Percentiles rank a stretch among this genome's conserved stretches.
Conservation (phyloP, 2,329 filamentous ascomycete species). For the Fusarium bulbicola region DNA sequence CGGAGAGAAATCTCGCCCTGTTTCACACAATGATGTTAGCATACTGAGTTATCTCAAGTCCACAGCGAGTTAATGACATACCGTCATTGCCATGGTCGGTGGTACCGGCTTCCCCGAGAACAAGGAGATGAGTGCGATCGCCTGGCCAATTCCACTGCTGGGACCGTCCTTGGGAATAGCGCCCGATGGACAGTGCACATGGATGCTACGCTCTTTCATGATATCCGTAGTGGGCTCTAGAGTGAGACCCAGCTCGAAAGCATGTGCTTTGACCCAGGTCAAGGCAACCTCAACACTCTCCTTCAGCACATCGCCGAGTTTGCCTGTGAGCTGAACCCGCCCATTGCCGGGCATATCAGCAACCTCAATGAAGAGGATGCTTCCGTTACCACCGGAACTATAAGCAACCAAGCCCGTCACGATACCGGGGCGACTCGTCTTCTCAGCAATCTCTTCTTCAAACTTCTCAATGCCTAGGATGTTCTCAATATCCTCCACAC, state of each 20-base stretch:
- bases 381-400: constrained; percentile 89
- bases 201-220: constrained; percentile 93
- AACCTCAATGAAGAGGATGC: constrained; percentile 97
- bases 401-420: constrained; percentile 97
- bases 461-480: constrained; percentile 94
- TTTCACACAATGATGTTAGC: constrained; percentile 41
- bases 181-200: constrained; percentile 95
- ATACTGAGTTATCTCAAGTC: constrained; percentile 17
- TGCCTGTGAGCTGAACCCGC: constrained; percentile 93
- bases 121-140: constrained; percentile 89
- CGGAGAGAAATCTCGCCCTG: constrained; percentile 79
- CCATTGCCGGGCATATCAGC: constrained; percentile 96
- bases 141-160: constrained; percentile 90
- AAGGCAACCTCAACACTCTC: constrained; percentile 96
- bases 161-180: constrained; percentile 94
- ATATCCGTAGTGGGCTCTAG: constrained; percentile 86
- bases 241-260: constrained; percentile 87
- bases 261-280: constrained; percentile 96
- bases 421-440: constrained; percentile 83
- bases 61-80: constrained; percentile 51
- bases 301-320: constrained; percentile 95
- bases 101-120: constrained; percentile 88
- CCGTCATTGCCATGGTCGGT: constrained; percentile 94
- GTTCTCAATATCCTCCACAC: constrained; percentile 82
- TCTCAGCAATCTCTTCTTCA: constrained; percentile 94